Base-by-base conservation (phyloP, 1,284 basidiomycete species). In the Phaffia rhodozyma region DNA sequence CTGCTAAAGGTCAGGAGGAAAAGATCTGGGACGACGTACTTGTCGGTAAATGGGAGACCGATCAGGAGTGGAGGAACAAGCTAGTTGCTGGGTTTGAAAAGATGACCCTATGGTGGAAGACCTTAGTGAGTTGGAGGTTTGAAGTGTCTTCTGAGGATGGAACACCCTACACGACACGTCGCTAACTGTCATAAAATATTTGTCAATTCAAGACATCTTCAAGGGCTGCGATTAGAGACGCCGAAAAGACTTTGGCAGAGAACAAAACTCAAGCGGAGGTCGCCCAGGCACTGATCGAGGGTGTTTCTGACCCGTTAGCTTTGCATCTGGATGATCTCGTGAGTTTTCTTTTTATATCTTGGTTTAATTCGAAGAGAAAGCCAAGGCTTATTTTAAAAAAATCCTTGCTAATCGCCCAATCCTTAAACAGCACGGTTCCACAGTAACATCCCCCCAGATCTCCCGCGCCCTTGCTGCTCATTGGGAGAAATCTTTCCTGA, bases 401-500 rank as follows among this genome's bases (percentile, higher is more conserved):
- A 49, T 60, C 20, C 32, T 70, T 66, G n/a, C 21, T 57, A 25
- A 29, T 54, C 20, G 50, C 34, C 27, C 59, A 11, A 49, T 55
- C 62, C 61, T 61, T 16, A 43, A 60, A 9, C 71, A 92, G 88
- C 81, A 83, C 68, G 89, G 86, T 68, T 78, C 84, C 59, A 87
- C 86, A 2, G 86, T 97, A 38, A 86, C 85, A 1, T 91, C 97
- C 75, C 93, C 88, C 5, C 82, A 84, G 16, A 85, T 98, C 64
- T 94, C 89, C 70, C 86, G 90, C 58, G 80, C 83, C 25, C 81
- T 96, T 5, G 86, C 96, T 1, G 82, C 89, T 11, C 86, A 86
- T 73, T 97, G 93, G 93, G 96, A 98, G 76, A 79, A 78, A 34
- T 82, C 84, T 61, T 99, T 91, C 78, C 94, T 97, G 78, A 79